Base-by-base conservation (phyloP, 371 early-diverging fungal genomes). In the Encephalitozoon hellem region DNA sequence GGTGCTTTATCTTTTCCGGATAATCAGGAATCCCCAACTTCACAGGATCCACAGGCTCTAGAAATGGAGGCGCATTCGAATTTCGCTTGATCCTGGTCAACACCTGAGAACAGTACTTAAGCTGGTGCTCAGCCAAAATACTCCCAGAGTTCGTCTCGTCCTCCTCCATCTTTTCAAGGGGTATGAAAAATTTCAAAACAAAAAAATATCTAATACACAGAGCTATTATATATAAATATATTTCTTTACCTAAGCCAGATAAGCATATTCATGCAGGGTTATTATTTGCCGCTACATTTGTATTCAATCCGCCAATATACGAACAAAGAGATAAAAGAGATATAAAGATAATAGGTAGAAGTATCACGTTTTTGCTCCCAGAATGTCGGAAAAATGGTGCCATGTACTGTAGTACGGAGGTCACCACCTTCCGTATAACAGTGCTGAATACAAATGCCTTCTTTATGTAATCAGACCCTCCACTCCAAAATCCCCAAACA, bases 1-100 rank as follows among this genome's bases (percentile, higher is more conserved):
- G 99, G 30, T 88, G 78, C 80, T 91, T 93, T 84, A 99, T 89
- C 78, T 91, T 88, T 9, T 89, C 88, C 23, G 89, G 90, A 83
- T 99, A 99, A 78, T 92, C 93, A 2, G 95, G 97, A 18, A 97
- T 89, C 52, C 89, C 89, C 15, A 94, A 86, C 51, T 88, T 88
- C 38, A 93, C 86, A 42, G 92, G 91, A 83, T 97, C 96, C 2
- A 97, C 97, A 0, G 97, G 97, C 51, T 88, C 90, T 25, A 92
- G 82, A 78, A 96, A 96, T 1, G 91, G 91, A 21, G 39, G 69
- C 0, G 80, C 82, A 78, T 82, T 76, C n/a, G 72, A 12, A 65
- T 82, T 83, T 49, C 77, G 69, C 69, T 82, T 85, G 21, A 85
- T 25, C 65, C 78, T 81, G 15, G 59, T 51, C 32, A 85, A 47